Evolutionary conservation across 2,329 filamentous ascomycete species (phyloP).

Genomic region (Davidsoniella australis): DNA sequence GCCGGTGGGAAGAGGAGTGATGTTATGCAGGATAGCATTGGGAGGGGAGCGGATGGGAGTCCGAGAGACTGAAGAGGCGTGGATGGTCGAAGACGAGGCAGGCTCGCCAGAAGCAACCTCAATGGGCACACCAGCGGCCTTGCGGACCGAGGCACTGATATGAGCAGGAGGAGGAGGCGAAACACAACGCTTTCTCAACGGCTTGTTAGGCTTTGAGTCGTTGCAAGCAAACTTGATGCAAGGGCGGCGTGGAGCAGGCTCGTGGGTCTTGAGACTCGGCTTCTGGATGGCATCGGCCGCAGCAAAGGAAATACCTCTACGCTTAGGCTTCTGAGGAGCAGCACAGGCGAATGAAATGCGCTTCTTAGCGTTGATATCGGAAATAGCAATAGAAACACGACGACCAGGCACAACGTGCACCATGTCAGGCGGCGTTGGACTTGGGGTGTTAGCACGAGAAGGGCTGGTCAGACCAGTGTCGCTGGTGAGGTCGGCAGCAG

Average conservation of each 20-base stretch:
- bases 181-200: slow-evolving; percentile 6
- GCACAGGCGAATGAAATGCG: slow-evolving; percentile 14
- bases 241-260: slow-evolving; percentile 28
- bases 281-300: not conserved
- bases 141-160: slow-evolving; percentile 2
- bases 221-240: slow-evolving; percentile 62
- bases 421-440: slow-evolving; percentile 57
- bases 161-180: slow-evolving; percentile 4
- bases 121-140: slow-evolving; percentile 1
- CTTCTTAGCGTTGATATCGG: slow-evolving; percentile 10
- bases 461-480: slow-evolving; percentile 84
- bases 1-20: slow-evolving; percentile 6
- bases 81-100: slow-evolving; percentile 9
- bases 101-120: slow-evolving; percentile 2
- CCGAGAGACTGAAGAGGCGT: slow-evolving; percentile 2
- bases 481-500: slow-evolving; percentile 84
- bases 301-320: slow-evolving; percentile 4
- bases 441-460: slow-evolving; percentile 72
- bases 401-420: slow-evolving; percentile 21
- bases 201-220: not conserved
- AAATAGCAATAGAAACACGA: slow-evolving; percentile 9
- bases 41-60: slow-evolving; percentile 7
- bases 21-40: not conserved
- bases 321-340: not conserved
- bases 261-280: slow-evolving; percentile 1